These are phyloP conservation scores for Tripterygium wilfordii DNA, from an alignment of 177 flowering plant species.

Conservation along the genomic window DNA sequence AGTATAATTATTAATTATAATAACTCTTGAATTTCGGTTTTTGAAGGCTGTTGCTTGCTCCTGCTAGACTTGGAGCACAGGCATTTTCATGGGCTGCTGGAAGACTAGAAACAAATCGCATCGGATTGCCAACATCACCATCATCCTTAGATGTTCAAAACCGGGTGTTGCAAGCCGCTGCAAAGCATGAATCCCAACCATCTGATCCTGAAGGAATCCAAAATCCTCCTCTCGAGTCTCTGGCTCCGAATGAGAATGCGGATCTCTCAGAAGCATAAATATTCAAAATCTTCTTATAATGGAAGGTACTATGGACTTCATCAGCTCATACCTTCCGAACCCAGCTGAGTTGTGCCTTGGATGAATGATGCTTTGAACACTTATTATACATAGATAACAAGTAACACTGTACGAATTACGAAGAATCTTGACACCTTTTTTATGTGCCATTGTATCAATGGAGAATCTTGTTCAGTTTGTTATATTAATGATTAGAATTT, in stretches of 20 bases:
- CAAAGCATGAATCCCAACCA: slow-evolving; percentile 92
- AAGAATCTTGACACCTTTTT: too few species aligned
- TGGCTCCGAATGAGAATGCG: slow-evolving; percentile 32
- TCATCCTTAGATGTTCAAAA: slow-evolving; percentile 75
- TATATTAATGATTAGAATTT: too few species aligned
- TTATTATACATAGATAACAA: too few species aligned
- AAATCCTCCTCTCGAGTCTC: slow-evolving; percentile 32
- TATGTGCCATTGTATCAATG: too few species aligned
- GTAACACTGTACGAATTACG: too few species aligned
- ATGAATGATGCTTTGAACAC: too few species aligned
- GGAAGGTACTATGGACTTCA: too few species aligned
- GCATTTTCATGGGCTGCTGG: slow-evolving; percentile 81
- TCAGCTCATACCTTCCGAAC: too few species aligned
- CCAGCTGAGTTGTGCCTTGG: too few species aligned
- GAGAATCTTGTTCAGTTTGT: too few species aligned
- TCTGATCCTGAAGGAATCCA: slow-evolving; percentile 47
- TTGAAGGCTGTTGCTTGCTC: slow-evolving; percentile 56
- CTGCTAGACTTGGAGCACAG: slow-evolving; percentile 65
- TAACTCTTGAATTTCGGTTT: slow-evolving; percentile 1
- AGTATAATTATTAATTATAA: too few species aligned
- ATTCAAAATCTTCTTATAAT: too few species aligned
- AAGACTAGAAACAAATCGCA: slow-evolving; percentile 60
- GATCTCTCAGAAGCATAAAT: slow-evolving; percentile 65
- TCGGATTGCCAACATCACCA: slow-evolving; percentile 77
- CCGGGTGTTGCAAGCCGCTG: slow-evolving; percentile 93